Evolutionary conservation across 2,329 filamentous ascomycete genomes (phyloP).

Genomic region (Talaromyces amestolkiae): DNA sequence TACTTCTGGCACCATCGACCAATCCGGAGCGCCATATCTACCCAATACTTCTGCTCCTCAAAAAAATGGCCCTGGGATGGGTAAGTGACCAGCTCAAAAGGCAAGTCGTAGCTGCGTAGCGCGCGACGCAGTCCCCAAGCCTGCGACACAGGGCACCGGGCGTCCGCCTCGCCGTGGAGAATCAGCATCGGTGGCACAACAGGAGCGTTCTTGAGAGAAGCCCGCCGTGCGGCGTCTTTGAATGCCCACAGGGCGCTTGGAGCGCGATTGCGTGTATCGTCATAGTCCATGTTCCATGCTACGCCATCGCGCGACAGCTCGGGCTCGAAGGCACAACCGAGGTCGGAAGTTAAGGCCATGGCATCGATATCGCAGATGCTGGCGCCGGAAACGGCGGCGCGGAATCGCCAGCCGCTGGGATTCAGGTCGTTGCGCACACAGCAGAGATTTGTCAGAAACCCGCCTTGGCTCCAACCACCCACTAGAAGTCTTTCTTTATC

Average conservation of each 20-base stretch:
- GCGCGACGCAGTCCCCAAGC: slow-evolving; percentile 20
- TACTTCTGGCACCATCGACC: slow-evolving; percentile 12
- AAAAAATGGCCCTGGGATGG: slow-evolving; percentile 18
- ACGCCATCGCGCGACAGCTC: slow-evolving; percentile 18
- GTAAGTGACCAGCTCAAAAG: slow-evolving; percentile 19
- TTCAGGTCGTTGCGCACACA: slow-evolving; percentile 18
- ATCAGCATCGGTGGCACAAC: slow-evolving; percentile 22
- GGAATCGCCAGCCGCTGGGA: slow-evolving; percentile 18
- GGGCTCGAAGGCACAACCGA: slow-evolving; percentile 17
- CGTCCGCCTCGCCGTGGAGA: slow-evolving; percentile 22
- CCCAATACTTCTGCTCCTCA: slow-evolving; percentile 19
- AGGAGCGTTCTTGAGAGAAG: neutral
- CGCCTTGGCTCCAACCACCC: slow-evolving; percentile 21
- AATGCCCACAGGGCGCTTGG: slow-evolving; percentile 21
- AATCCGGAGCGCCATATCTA: slow-evolving; percentile 10
- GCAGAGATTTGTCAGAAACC: slow-evolving; percentile 20
- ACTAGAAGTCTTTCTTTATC: slow-evolving; percentile 20
- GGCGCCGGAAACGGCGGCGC: slow-evolving; percentile 19
- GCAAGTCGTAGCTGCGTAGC: slow-evolving; percentile 12
- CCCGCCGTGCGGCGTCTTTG: slow-evolving; percentile 15
- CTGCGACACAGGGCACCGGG: slow-evolving; percentile 20
- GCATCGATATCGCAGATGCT: slow-evolving; percentile 22
- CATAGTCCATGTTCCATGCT: slow-evolving; percentile 19
- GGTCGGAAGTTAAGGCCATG: slow-evolving; percentile 21
- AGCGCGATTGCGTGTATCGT: slow-evolving; percentile 13